Percentiles rank a stretch among this genome's conserved stretches.
phyloP scores from a whole-genome alignment of 495 filamentous ascomycete species.

The Thozetella sp. region DNA sequence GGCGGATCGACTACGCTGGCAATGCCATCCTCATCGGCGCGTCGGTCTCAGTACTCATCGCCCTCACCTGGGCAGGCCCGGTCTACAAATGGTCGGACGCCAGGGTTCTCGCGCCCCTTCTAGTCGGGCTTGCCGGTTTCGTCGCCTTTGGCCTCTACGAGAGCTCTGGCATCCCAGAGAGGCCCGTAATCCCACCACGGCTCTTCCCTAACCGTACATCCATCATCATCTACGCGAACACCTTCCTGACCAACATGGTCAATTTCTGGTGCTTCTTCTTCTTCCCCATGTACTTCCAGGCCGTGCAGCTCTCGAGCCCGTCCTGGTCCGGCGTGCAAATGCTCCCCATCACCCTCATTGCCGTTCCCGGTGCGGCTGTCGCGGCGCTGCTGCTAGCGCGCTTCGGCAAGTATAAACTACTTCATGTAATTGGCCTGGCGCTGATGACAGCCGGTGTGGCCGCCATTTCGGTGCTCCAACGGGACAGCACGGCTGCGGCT shows the following conservation, averaged over 20 bases:
- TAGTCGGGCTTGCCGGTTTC: slow-evolving; percentile 17
- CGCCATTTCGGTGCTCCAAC: slow-evolving; percentile 24
- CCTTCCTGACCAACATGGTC: slow-evolving; percentile 16
- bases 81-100: slow-evolving; percentile 19
- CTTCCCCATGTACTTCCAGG: slow-evolving; percentile 47
- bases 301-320: slow-evolving; percentile 28
- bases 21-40: slow-evolving; percentile 21
- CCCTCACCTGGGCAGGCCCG: slow-evolving; percentile 9
- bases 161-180: slow-evolving; percentile 9
- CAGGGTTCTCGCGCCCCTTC: slow-evolving; percentile 21
- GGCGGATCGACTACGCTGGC: slow-evolving; percentile 23
- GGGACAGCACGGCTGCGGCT: background rate
- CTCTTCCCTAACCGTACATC: slow-evolving; percentile 24
- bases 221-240: slow-evolving; percentile 14
- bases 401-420: slow-evolving; percentile 39
- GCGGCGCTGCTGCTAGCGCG: slow-evolving; percentile 32
- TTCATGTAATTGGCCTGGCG: slow-evolving; percentile 34
- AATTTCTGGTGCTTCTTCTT: slow-evolving; percentile 40
- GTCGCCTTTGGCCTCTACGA: slow-evolving; percentile 11
- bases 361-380: slow-evolving; percentile 30
- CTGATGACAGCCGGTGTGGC: slow-evolving; percentile 37
- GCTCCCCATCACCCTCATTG: slow-evolving; percentile 30
- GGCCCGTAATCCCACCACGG: slow-evolving; percentile 23
- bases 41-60: slow-evolving; percentile 15
- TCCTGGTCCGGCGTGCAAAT: slow-evolving; percentile 33